Evolutionary conservation across 805 yeast genomes (phyloP).

Genomic region (Candida andamanensis): DNA sequence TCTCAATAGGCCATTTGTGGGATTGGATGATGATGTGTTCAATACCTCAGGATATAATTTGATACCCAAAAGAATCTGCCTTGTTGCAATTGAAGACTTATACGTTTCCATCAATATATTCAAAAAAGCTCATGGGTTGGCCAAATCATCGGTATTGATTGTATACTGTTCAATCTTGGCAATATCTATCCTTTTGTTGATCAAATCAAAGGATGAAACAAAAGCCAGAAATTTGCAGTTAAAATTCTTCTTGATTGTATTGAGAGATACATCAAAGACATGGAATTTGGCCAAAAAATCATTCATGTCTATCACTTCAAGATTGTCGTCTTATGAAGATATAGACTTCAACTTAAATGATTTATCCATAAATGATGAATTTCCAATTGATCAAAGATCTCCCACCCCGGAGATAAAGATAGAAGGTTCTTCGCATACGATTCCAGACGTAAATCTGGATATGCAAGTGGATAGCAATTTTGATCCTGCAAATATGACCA

Average conservation of each 20-base stretch:
- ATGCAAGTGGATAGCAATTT: background rate
- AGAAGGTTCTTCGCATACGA: too few species aligned
- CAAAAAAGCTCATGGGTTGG: constrained; percentile 33
- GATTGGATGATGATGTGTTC: constrained; percentile 23
- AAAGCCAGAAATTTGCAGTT: constrained; percentile 24
- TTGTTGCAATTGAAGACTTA: constrained; percentile 39
- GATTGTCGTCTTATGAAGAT: constrained; percentile 17
- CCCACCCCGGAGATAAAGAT: constrained; percentile 1
- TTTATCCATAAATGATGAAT: constrained; percentile 3
- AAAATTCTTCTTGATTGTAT: constrained; percentile 35
- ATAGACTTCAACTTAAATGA: constrained; percentile 9
- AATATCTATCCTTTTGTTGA: constrained; percentile 36
- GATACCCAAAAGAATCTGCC: constrained; percentile 29
- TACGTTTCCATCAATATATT: constrained; percentile 34
- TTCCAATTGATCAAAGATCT: background rate
- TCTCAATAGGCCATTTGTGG: constrained; percentile 56
- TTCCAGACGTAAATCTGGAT: background rate
- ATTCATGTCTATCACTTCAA: constrained; percentile 33
- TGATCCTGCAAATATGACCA: constrained; percentile 1
- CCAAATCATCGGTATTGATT: constrained; percentile 41
- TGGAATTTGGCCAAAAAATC: constrained; percentile 47
- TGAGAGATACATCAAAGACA: constrained; percentile 38
- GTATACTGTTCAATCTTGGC: constrained; percentile 45
- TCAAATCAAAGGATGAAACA: constrained; percentile 21
- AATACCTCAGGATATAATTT: constrained; percentile 7